Evolutionary conservation across 2,329 filamentous ascomycete genomes (phyloP).

Genomic region (Chrysoporthe deuterocubensis): DNA sequence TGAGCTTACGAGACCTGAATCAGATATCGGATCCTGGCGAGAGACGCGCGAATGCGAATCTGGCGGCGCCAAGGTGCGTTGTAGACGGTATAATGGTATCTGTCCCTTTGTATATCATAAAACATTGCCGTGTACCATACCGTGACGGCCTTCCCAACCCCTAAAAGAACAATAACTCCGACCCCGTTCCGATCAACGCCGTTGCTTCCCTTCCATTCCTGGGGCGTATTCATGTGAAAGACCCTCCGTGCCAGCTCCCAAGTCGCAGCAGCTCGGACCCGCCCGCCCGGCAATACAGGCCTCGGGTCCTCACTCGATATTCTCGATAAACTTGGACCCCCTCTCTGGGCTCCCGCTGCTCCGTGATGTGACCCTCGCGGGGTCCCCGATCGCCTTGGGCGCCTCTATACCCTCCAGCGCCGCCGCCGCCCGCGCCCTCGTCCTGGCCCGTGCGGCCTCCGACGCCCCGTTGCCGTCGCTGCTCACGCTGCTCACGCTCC

Average conservation of each 20-base stretch:
- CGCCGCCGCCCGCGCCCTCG: constrained; percentile 16
- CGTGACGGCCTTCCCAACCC: neutral
- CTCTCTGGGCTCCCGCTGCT: constrained; percentile 48
- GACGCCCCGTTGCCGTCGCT: constrained; percentile 16
- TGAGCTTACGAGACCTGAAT: too few species aligned
- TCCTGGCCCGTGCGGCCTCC: neutral
- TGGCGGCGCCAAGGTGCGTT: too few species aligned
- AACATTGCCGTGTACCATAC: neutral
- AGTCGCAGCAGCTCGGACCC: neutral
- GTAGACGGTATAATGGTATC: too few species aligned
- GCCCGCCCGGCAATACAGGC: too few species aligned
- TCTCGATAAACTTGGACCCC: constrained; percentile 56
- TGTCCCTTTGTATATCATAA: neutral
- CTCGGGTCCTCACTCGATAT: constrained; percentile 38
- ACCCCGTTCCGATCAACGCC: neutral
- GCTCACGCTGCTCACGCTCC: constrained; percentile 32
- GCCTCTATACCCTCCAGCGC: constrained; percentile 24
- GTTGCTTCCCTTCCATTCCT: neutral
- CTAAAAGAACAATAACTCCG: neutral
- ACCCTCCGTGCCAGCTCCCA: neutral
- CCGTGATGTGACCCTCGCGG: constrained; percentile 26
- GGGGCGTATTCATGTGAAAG: neutral
- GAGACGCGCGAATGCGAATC: too few species aligned
- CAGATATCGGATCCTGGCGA: too few species aligned
- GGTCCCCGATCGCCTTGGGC: constrained; percentile 33